These are phyloP conservation scores for Irpex lacteus DNA, from an alignment of 1,284 basidiomycete genomes.

Conservation along the genomic window DNA sequence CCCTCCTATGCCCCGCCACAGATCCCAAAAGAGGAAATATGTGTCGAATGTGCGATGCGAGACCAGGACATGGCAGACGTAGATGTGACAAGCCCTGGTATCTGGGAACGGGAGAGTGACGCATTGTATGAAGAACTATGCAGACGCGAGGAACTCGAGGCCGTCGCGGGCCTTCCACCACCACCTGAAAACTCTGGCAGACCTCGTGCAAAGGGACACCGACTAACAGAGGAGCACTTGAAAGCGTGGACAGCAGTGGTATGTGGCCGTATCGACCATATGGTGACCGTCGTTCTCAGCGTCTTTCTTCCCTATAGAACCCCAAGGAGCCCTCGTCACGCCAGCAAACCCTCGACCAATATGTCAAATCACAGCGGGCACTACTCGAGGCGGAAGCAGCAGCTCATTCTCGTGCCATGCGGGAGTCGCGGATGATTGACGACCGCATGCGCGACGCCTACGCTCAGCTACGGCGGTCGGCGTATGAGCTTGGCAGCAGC, in stretches of 20 bases:
- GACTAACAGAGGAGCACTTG: slow-evolving; percentile 76
- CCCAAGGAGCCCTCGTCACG: slow-evolving; percentile 77
- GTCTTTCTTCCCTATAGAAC: slow-evolving; percentile 45
- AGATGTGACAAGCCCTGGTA: slow-evolving; percentile 79
- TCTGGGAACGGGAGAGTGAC: slow-evolving; percentile 93
- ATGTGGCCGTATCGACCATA: slow-evolving; percentile 29
- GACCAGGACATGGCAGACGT: slow-evolving; percentile 99
- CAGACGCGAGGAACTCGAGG: slow-evolving; percentile 71
- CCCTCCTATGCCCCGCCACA: slow-evolving; percentile 54
- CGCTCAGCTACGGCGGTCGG: slow-evolving; percentile 71
- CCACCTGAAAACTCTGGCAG: slow-evolving; percentile 45
- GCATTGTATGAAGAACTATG: slow-evolving; percentile 78
- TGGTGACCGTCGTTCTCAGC: slow-evolving; percentile 1
- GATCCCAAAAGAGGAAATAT: slow-evolving; percentile 75
- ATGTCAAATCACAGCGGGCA: slow-evolving; percentile 68
- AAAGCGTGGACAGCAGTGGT: slow-evolving; percentile 89
- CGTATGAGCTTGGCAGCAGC: slow-evolving; percentile 58
- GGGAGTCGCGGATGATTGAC: slow-evolving; percentile 73
- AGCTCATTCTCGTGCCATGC: slow-evolving; percentile 71
- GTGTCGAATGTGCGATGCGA: slow-evolving; percentile 98
- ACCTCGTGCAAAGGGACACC: slow-evolving; percentile 64
- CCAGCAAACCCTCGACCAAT: slow-evolving; percentile 66
- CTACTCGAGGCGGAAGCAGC: slow-evolving; percentile 73
- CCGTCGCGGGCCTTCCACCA: slow-evolving; percentile 42
- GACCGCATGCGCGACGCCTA: slow-evolving; percentile 75